A percentile compares a stretch with the other conserved stretches of the same genome.
Conservation (phyloP, 1,139 yeast genomes). For the Yamadazyma diddensiae region DNA sequence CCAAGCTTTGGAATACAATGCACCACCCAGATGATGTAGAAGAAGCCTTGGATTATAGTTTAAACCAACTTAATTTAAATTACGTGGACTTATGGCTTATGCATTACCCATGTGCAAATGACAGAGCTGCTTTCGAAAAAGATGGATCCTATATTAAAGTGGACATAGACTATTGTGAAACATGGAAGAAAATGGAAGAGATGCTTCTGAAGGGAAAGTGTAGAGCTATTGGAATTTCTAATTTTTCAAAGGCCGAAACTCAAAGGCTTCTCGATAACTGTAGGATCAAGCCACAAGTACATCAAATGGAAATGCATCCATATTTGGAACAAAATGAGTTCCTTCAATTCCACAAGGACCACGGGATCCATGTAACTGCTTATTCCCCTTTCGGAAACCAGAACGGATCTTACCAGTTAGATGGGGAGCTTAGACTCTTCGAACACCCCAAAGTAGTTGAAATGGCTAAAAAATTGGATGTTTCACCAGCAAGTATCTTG, state of each 20-base stretch:
- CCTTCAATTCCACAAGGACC: slow-evolving; percentile 4
- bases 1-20: slow-evolving; percentile 64
- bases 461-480: slow-evolving; percentile 1
- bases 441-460: slow-evolving; percentile 5
- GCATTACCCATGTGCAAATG: slow-evolving; percentile 63
- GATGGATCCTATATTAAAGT: slow-evolving; percentile 45
- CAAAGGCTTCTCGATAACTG: background rate
- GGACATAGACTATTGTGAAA: slow-evolving; percentile 38
- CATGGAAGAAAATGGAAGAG: slow-evolving; percentile 70
- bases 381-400: slow-evolving; percentile 6
- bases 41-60: slow-evolving; percentile 52
- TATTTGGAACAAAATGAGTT: slow-evolving; percentile 5
- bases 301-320: slow-evolving; percentile 7
- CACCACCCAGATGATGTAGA: slow-evolving; percentile 61
- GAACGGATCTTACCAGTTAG: slow-evolving; percentile 1
- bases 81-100: slow-evolving; percentile 79
- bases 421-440: slow-evolving; percentile 3
- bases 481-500: slow-evolving; percentile 3
- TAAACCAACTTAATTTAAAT: slow-evolving; percentile 57
- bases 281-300: slow-evolving; percentile 4
- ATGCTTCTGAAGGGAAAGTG: slow-evolving; percentile 53
- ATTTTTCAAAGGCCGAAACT: slow-evolving; percentile 23
- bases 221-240: slow-evolving; percentile 21
- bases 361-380: slow-evolving; percentile 5
- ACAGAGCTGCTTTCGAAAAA: slow-evolving; percentile 28